Evolutionary conservation across 768 basidiomycete species (phyloP), one percentile per base, ranked within the genome.

Genomic region (Kwoniella botswanensis): DNA sequence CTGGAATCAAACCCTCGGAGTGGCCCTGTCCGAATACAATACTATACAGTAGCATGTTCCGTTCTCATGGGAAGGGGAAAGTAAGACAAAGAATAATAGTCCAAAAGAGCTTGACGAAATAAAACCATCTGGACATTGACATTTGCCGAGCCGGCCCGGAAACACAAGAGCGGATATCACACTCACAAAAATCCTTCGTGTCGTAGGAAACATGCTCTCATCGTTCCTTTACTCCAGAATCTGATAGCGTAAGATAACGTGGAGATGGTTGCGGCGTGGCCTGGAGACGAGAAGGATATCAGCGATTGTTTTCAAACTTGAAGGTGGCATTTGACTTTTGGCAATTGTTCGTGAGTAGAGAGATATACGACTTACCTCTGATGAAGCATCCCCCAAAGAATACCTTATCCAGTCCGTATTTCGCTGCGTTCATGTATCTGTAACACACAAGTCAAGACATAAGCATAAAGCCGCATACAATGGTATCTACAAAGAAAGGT

Each of bases 341-440:
- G 35, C 35, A 35, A 35, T 35, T 35, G 35, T 35, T 35, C 35
- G 35, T 6, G 46, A 50, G 46, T 18, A 50, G 46, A 50, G 46
- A 50, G 46, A 50, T 50, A 50, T 50, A 18, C 21, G 50, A 83
- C 89, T 67, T 76, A 93, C 93, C 96, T 87, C 97, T 88, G 84
- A 99, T 99, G 85, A 98, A 99, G 84, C 93, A 98, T 2, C 97
- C 97, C 26, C 97, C 95, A 87, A 98, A 99, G 86, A 98, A 99
- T 74, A 99, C 98, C 81, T 93, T 89, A 78, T 97, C 93, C 70
- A 99, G 84, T 76, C 92, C 90, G 83, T 98, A 97, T 86, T 98
- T 98, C 83, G 98, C 97, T 67, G 97, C 97, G 82, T 99, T 98
- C 97, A 99, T 98, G 84, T 94, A 98, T 58, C 93, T 96, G 81